phyloP scores from a whole-genome alignment of 1,284 basidiomycete species.

The Pholiota adiposa region DNA sequence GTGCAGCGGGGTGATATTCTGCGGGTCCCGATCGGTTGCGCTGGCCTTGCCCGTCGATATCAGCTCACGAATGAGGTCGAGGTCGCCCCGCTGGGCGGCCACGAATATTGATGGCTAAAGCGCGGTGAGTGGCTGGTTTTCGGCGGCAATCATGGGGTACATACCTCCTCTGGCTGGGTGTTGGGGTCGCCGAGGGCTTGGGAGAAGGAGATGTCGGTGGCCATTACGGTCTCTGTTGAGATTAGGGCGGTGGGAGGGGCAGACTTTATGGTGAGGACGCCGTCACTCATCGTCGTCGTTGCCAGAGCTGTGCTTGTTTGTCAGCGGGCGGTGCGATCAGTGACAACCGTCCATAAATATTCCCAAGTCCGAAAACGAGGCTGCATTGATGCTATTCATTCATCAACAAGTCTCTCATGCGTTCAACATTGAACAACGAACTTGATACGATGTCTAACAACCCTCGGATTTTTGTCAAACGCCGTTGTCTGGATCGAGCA shows the following conservation, averaged over 20 bases:
- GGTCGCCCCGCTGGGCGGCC: conserved; percentile 88
- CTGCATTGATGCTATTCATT: background rate
- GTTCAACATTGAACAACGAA: background rate
- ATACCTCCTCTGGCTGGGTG: conserved; percentile 34
- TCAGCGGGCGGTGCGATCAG: conserved; percentile 5
- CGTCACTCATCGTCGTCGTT: conserved; percentile 26
- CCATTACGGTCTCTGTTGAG: conserved; percentile 43
- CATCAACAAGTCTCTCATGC: background rate
- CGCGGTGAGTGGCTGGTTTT: conserved; percentile 1
- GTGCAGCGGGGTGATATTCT: conserved; percentile 94
- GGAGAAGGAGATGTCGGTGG: conserved; percentile 42
- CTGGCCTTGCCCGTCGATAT: conserved; percentile 75
- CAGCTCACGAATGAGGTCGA: conserved; percentile 67
- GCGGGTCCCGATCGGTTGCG: conserved; percentile 83
- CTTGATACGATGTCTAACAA: no score
- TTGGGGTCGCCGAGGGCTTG: conserved; percentile 37
- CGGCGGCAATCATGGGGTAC: conserved; percentile 5
- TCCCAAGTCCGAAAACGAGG: background rate
- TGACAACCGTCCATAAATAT: conserved; percentile 4
- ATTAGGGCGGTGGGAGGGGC: conserved; percentile 44
- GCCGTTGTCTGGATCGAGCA: no score
- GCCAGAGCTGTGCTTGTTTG: conserved; percentile 3
- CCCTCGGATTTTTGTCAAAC: no score
- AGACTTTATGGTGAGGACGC: conserved; percentile 44
- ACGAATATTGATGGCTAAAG: conserved; percentile 71